phyloP scores from a whole-genome alignment of 2,329 filamentous ascomycete species.

The Dendryphion nanum region DNA sequence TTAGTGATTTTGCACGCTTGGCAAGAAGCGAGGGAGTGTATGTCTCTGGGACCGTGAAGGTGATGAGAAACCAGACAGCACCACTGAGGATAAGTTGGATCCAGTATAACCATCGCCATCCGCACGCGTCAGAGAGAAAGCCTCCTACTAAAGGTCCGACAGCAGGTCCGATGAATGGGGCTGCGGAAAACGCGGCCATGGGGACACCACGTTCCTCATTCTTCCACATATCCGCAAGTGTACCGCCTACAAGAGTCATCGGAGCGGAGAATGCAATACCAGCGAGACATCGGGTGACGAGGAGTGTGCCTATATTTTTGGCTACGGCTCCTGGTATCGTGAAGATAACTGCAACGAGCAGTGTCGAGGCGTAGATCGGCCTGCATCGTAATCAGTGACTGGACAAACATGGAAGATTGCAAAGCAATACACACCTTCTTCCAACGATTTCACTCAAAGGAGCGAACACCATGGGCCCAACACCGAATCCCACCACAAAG shows the following conservation, averaged over 20 bases:
- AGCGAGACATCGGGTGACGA: constrained; percentile 74
- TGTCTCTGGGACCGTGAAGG: constrained; percentile 87
- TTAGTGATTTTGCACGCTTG: constrained; percentile 67
- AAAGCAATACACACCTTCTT: too few relatives aligned
- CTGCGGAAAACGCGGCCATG: constrained; percentile 82
- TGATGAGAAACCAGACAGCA: constrained; percentile 71
- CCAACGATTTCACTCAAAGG: constrained; percentile 76
- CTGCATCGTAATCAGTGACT: too few relatives aligned
- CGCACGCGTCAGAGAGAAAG: constrained; percentile 66
- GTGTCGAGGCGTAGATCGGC: constrained; percentile 67
- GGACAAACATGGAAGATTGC: too few relatives aligned
- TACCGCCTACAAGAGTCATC: constrained; percentile 83
- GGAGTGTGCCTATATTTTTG: constrained; percentile 71
- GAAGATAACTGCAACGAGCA: constrained; percentile 72
- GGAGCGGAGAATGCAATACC: constrained; percentile 83
- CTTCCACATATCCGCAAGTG: constrained; percentile 78
- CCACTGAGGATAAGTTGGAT: constrained; percentile 75
- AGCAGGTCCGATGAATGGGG: constrained; percentile 79
- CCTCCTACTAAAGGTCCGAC: constrained; percentile 65
- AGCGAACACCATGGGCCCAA: constrained; percentile 78
- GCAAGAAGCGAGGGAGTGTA: constrained; percentile 79
- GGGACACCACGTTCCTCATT: constrained; percentile 82
- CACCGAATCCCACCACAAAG: constrained; percentile 79
- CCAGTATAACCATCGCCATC: constrained; percentile 87
- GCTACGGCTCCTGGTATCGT: constrained; percentile 77